phyloP scores from a whole-genome alignment of 2,329 filamentous ascomycete genomes.

The Fusarium heterosporum region DNA sequence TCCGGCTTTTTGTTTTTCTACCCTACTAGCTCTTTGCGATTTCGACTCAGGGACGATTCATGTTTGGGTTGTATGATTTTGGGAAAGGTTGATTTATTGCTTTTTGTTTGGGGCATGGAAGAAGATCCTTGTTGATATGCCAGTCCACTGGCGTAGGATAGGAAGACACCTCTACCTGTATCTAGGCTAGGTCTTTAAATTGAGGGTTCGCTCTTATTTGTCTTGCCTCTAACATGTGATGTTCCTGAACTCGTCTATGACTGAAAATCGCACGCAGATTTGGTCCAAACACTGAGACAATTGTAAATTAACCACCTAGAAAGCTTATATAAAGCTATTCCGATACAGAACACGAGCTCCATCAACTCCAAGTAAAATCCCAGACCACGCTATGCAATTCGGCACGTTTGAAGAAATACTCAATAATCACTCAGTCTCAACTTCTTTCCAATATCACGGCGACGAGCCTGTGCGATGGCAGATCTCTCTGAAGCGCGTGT shows the following conservation, averaged over 20 bases:
- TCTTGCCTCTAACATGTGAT: not conserved
- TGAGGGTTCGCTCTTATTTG: conserved; percentile 26
- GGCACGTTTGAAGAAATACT: conserved; percentile 28
- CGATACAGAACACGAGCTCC: conserved; percentile 26
- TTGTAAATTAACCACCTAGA: conserved; percentile 2
- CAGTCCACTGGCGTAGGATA: conserved; percentile 37
- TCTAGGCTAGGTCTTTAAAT: conserved; percentile 44
- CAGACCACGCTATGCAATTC: conserved; percentile 26
- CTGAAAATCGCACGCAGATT: not conserved
- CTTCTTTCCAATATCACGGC: conserved; percentile 80
- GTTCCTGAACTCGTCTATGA: not conserved
- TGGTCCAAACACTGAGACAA: not conserved
- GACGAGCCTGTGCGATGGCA: conserved; percentile 67
- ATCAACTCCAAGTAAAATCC: conserved; percentile 36
- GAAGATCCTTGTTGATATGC: conserved; percentile 30
- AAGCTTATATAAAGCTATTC: not conserved
- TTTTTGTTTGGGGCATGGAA: conserved; percentile 25
- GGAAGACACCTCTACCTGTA: conserved; percentile 39
- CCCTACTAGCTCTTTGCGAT: conserved; percentile 36
- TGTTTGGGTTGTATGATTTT: conserved; percentile 46
- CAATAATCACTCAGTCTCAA: conserved; percentile 76
- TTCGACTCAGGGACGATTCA: conserved; percentile 29
- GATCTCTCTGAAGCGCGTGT: conserved; percentile 69
- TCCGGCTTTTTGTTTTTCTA: conserved; percentile 37
- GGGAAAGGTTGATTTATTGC: conserved; percentile 40